Evolutionary conservation across 805 yeast species (phyloP).

Genomic region (Saturnispora galanensis): DNA sequence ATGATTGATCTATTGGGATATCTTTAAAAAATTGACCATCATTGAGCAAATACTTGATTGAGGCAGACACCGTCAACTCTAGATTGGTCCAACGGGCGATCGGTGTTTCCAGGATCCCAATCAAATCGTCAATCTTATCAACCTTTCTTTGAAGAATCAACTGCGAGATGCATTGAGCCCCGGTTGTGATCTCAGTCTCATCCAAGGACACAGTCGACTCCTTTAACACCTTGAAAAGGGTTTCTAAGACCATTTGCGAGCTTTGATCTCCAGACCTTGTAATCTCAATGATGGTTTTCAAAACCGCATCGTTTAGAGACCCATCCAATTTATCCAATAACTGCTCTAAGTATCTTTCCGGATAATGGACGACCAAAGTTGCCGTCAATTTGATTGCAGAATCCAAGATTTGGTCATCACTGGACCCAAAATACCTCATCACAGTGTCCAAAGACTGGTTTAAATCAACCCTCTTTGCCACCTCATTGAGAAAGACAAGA

Average conservation of each 20-base stretch:
- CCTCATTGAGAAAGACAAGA: conserved; percentile 38
- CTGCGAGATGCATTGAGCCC: conserved; percentile 20
- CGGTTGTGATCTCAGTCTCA: conserved; percentile 15
- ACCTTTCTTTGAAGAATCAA: conserved; percentile 15
- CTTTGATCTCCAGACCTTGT: too few species aligned
- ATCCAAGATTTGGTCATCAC: conserved; percentile 27
- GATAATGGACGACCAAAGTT: conserved; percentile 33
- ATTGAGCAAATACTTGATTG: conserved; percentile 22
- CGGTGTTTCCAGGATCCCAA: conserved; percentile 7
- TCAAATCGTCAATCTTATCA: conserved; percentile 11
- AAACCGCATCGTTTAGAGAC: conserved; percentile 3
- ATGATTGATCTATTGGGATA: conserved; percentile 15
- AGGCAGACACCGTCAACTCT: conserved; percentile 21
- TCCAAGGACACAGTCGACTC: background rate
- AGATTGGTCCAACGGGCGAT: conserved; percentile 4
- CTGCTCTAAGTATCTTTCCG: conserved; percentile 29
- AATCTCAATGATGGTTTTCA: conserved; percentile 12
- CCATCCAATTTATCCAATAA: conserved; percentile 24
- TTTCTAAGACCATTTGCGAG: too few species aligned
- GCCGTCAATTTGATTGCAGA: conserved; percentile 49
- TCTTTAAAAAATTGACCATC: conserved; percentile 10
- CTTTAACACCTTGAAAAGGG: conserved; percentile 5
- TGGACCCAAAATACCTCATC: conserved; percentile 22
- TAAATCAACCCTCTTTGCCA: conserved; percentile 30
- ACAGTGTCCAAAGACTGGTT: conserved; percentile 30